Evolutionary conservation across 176 grass and related monocot genomes (phyloP).

Genomic region (Cenchrus purpureus): DNA sequence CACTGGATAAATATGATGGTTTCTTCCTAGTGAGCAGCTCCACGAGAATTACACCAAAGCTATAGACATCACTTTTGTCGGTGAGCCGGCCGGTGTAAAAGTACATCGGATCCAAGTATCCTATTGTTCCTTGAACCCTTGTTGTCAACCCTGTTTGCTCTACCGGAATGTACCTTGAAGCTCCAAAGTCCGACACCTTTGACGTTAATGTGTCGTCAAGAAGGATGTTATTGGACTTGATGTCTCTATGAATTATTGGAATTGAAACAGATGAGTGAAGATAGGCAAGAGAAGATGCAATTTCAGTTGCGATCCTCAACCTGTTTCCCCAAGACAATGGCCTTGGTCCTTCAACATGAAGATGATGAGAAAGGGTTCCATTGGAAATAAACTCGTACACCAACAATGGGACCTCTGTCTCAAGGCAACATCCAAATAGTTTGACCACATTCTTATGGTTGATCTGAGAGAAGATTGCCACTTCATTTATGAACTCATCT

Average conservation of each 20-base stretch:
- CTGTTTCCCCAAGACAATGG: background rate
- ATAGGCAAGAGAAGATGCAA: background rate
- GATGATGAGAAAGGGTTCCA: background rate
- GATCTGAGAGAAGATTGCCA: background rate
- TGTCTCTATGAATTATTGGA: background rate
- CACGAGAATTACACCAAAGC: background rate
- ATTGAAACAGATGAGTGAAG: background rate
- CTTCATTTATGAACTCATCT: constrained; percentile 4
- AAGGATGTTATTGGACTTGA: background rate
- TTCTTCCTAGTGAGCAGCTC: background rate
- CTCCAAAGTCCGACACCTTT: background rate
- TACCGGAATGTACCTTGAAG: background rate
- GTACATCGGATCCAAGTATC: constrained; percentile 2
- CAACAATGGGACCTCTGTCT: constrained; percentile 7
- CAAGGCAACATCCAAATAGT: background rate
- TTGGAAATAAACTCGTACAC: constrained; percentile 4
- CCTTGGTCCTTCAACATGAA: background rate
- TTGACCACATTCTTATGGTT: background rate
- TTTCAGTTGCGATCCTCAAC: background rate
- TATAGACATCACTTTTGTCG: background rate
- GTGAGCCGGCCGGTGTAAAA: background rate
- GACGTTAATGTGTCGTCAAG: background rate
- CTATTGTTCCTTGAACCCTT: background rate
- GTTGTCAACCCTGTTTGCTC: background rate
- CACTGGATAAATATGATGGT: background rate